These are phyloP conservation scores for Blastomyces emzantsi DNA, from an alignment of 2,329 filamentous ascomycete genomes.

Conservation along the genomic window DNA sequence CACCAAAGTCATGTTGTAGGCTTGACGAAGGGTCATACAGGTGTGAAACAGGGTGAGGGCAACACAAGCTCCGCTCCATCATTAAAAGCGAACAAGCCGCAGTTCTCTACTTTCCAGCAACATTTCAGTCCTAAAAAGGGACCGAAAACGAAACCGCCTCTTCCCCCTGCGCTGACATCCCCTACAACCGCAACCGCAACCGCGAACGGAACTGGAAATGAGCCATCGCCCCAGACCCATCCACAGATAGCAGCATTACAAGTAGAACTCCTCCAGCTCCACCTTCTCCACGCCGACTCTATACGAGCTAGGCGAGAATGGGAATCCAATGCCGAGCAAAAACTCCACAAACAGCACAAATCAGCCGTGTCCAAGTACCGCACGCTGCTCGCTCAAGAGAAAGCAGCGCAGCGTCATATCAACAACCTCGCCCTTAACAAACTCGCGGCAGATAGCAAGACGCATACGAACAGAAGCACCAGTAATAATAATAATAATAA, in stretches of 20 bases:
- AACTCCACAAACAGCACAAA: conserved; percentile 29
- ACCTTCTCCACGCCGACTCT: conserved; percentile 29
- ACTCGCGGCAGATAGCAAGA: conserved; percentile 28
- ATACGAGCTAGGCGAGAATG: conserved; percentile 25
- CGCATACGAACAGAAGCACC: conserved; percentile 17
- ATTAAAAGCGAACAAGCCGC: conserved; percentile 22
- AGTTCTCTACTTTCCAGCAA: conserved; percentile 33
- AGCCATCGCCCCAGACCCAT: conserved; percentile 15
- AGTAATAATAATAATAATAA: neutral
- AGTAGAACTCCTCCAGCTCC: conserved; percentile 38
- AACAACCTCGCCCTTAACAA: conserved; percentile 29
- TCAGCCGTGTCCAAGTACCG: conserved; percentile 29
- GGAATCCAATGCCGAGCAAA: conserved; percentile 24
- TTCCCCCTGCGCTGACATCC: conserved; percentile 13
- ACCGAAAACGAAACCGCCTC: conserved; percentile 20
- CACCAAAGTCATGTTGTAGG: conserved; percentile 30
- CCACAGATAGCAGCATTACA: conserved; percentile 32
- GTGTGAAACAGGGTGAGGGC: conserved; percentile 6
- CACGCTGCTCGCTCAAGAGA: conserved; percentile 26
- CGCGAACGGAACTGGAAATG: conserved; percentile 12
- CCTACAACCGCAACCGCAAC: conserved; percentile 7
- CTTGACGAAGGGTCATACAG: conserved; percentile 11
- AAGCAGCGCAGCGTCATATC: conserved; percentile 24
- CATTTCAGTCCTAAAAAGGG: conserved; percentile 33
- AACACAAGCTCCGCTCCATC: conserved; percentile 8